Percentiles rank a stretch among this genome's conserved stretches.
Evolutionary conservation across 2,329 filamentous ascomycete species (phyloP).

Genomic region (Pyrenophora tritici-repentis): DNA sequence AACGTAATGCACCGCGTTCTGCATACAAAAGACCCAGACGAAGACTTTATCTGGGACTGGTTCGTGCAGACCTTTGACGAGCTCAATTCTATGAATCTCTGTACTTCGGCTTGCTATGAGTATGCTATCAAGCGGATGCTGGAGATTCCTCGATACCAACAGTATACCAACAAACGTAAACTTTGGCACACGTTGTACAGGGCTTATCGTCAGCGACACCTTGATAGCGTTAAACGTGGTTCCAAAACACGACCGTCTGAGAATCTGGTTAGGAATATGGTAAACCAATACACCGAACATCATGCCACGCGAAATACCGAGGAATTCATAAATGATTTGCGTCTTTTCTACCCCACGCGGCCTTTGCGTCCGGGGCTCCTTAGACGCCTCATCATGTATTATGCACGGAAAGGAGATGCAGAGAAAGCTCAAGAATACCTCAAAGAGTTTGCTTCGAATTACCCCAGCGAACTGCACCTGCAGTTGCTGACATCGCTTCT

Average conservation of each 20-base stretch:
- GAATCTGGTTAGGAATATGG: slow-evolving; percentile 26
- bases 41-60: slow-evolving; percentile 33
- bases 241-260: slow-evolving; percentile 24
- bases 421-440: slow-evolving; percentile 42
- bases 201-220: slow-evolving; percentile 25
- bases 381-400: slow-evolving; percentile 30
- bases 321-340: slow-evolving; percentile 33
- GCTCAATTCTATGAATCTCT: slow-evolving; percentile 25
- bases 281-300: slow-evolving; percentile 25
- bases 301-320: slow-evolving; percentile 25
- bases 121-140: slow-evolving; percentile 33
- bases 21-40: slow-evolving; percentile 22
- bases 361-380: slow-evolving; percentile 27
- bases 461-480: slow-evolving; percentile 14
- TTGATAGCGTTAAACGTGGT: slow-evolving; percentile 15
- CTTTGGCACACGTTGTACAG: slow-evolving; percentile 34
- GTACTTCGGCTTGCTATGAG: slow-evolving; percentile 31
- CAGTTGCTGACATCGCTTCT: slow-evolving; percentile 54
- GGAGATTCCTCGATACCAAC: slow-evolving; percentile 32
- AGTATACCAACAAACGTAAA: slow-evolving; percentile 35
- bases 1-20: slow-evolving; percentile 36
- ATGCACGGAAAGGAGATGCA: slow-evolving; percentile 43
- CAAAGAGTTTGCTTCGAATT: slow-evolving; percentile 27
- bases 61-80: slow-evolving; percentile 33
- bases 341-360: slow-evolving; percentile 27